Base-by-base conservation (phyloP, 306 rosid species). In the Cucurbita moschata region DNA sequence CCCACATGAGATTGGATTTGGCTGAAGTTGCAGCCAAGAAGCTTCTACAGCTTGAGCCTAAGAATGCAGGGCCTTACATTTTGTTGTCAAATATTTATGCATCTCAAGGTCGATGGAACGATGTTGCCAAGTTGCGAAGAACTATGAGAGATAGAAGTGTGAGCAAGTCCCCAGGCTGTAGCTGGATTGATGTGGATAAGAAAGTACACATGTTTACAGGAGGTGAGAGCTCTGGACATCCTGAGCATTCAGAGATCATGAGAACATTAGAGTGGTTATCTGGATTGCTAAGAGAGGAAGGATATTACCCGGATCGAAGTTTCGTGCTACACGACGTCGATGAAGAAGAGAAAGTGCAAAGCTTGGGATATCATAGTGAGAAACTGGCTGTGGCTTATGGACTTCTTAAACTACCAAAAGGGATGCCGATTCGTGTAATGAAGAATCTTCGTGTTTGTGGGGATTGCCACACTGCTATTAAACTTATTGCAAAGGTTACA, bases 1-100 rank as follows among this genome's bases (percentile, higher is more conserved):
- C 74, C 42, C 79, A 77, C 80, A 75, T 75, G 77, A 76, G 73
- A 51, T 42, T 82, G 62, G 78, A 75, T 62, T 37, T 81, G 40
- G 87, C 82, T 6, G 87, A 78, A 78, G 56, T 66, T 47, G 69
- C 80, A 43, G 78, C 82, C 30, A 69, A 75, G 79, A 81, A 83
- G 44, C 77, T 79, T 57, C 64, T 72, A 58, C 44, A 38, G 37
- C 76, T 72, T 15, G 78, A 77, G 62, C 80, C 77, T 3, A 14
- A 73, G 39, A 76, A 80, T 42, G 58, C 75, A 0, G 80, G 77
- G 50, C 57, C 77, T 10, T 72, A 76, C 18, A 67, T 80, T 62
- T 67, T 80, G 61, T 62, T 80, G 19, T 80, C 78, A 42, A 80
- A 80, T 65, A 80, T 73, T 19, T 80, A 71, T 76, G 75, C 82